Evolutionary conservation across 306 rosid species (phyloP).

Genomic region (Echinosophora koreensis): DNA sequence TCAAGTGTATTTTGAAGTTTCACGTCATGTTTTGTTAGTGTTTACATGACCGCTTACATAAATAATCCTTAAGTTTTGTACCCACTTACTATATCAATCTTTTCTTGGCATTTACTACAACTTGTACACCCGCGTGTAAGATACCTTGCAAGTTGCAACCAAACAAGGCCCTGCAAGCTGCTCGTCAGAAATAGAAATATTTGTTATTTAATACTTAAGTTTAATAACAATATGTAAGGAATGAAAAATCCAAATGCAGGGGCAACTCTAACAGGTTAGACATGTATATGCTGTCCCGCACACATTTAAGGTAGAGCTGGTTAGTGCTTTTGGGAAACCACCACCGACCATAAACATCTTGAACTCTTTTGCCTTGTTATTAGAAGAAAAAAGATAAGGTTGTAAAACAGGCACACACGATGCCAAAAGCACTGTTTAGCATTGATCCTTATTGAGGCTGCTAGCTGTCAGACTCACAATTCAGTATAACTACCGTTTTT

Average conservation of each 20-base stretch:
- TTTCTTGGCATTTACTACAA: not conserved
- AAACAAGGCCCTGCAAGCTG: not conserved
- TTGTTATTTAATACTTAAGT: not conserved
- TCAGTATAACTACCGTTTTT: not conserved
- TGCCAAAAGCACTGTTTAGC: slow-evolving; percentile 36
- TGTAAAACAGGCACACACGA: slow-evolving; percentile 2
- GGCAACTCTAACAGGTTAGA: not conserved
- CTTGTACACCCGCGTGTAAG: not conserved
- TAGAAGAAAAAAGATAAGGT: slow-evolving; percentile 16
- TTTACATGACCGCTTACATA: not conserved
- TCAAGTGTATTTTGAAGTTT: not conserved
- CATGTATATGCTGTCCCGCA: not conserved
- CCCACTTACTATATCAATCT: not conserved
- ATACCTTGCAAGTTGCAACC: not conserved
- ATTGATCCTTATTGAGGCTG: slow-evolving; percentile 5
- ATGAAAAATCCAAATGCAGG: slow-evolving; percentile 21
- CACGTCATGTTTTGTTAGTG: not conserved
- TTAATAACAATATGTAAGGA: not conserved
- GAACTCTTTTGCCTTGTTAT: slow-evolving; percentile 4
- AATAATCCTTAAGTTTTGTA: too few relatives aligned
- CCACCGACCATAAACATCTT: slow-evolving; percentile 26
- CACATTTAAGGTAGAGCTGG: slow-evolving; percentile 21
- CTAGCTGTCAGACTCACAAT: slow-evolving; percentile 32
- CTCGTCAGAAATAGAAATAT: slow-evolving; percentile 6
- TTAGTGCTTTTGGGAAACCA: slow-evolving; percentile 18